Conservation (phyloP, 2,329 filamentous ascomycete species). For the Allantophomopsis cytisporea region DNA sequence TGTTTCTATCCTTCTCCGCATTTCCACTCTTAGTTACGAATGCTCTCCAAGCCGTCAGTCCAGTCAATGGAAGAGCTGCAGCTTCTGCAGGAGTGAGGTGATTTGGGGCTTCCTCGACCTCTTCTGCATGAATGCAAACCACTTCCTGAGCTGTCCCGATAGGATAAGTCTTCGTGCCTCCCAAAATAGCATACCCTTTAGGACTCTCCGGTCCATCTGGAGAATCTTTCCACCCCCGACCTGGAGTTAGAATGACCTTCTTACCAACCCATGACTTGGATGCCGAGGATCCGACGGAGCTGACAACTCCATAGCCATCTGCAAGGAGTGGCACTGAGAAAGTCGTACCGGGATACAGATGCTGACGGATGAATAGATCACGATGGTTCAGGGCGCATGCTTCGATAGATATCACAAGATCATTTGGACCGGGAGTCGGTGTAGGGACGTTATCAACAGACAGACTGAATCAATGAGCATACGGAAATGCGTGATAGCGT, state of each 20-base stretch:
- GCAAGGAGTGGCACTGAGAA: slow-evolving; percentile 69
- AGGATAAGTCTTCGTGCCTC: slow-evolving; percentile 50
- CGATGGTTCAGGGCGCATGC: slow-evolving; percentile 87
- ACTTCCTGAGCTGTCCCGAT: slow-evolving; percentile 66
- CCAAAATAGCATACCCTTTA: slow-evolving; percentile 47
- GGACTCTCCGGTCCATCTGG: slow-evolving; percentile 62
- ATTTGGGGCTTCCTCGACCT: slow-evolving; percentile 62
- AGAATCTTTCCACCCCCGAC: slow-evolving; percentile 60
- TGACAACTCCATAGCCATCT: slow-evolving; percentile 69
- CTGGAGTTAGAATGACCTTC: slow-evolving; percentile 67
- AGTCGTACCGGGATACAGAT: slow-evolving; percentile 76
- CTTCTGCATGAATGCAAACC: slow-evolving; percentile 51
- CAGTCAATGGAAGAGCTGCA: slow-evolving; percentile 73
- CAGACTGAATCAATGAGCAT: slow-evolving; percentile 30
- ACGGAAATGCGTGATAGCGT: slow-evolving; percentile 17
- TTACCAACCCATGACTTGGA: slow-evolving; percentile 41
- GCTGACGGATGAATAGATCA: slow-evolving; percentile 86
- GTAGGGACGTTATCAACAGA: slow-evolving; percentile 45
- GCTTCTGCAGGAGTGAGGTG: slow-evolving; percentile 64
- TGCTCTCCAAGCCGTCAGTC: slow-evolving; percentile 80
- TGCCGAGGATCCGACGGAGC: slow-evolving; percentile 41
- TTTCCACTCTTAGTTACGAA: slow-evolving; percentile 65
- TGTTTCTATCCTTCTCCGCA: slow-evolving; percentile 50
- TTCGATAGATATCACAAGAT: slow-evolving; percentile 64
- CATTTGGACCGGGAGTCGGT: slow-evolving; percentile 46